A percentile compares a stretch with the other conserved stretches of the same genome.
Evolutionary conservation across 2,329 filamentous ascomycete species (phyloP).

Genomic region (Penicillium sp.): DNA sequence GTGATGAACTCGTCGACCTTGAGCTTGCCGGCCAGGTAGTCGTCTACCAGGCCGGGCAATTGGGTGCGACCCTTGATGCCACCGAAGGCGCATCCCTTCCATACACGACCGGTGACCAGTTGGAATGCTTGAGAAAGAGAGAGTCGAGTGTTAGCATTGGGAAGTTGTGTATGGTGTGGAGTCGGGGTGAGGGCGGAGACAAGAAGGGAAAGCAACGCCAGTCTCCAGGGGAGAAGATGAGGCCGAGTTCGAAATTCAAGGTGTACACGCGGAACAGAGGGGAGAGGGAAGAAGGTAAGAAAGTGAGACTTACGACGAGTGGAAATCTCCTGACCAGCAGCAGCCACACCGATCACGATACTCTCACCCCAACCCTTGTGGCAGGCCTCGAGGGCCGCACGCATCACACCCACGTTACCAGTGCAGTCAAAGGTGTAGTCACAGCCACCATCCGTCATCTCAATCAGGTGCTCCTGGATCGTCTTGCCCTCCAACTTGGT

Average conservation of each 20-base stretch:
- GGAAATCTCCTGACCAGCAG: conserved; percentile 89
- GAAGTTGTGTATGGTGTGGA: too few relatives aligned
- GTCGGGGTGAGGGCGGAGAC: too few relatives aligned
- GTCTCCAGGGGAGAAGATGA: too few relatives aligned
- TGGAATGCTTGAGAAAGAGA: conserved; percentile 68
- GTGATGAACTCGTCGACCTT: conserved; percentile 99
- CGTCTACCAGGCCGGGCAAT: conserved; percentile 75
- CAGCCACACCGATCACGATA: conserved; percentile 95
- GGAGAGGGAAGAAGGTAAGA: conserved; percentile 5
- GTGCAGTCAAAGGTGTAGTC: conserved; percentile 99
- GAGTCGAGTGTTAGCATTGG: too few relatives aligned
- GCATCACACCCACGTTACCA: conserved; percentile 93
- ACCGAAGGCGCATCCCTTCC: conserved; percentile 96
- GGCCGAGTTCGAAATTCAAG: too few relatives aligned
- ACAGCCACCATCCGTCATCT: conserved; percentile 96
- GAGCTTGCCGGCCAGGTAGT: conserved; percentile 82
- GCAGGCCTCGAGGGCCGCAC: conserved; percentile 90
- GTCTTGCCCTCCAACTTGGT: conserved; percentile 66
- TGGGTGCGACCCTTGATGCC: conserved; percentile 97
- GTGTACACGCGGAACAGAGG: too few relatives aligned
- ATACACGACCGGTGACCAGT: conserved; percentile 93
- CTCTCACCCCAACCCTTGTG: conserved; percentile 99
- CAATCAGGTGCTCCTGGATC: conserved; percentile 85
- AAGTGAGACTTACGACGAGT: conserved; percentile 69
- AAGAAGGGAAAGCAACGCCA: too few relatives aligned